A percentile compares a stretch with the other conserved stretches of the same genome.
These are phyloP conservation scores for Blastocystis sp. DNA, from an alignment of 352 stramenopile genomes.

Conservation along the genomic window DNA sequence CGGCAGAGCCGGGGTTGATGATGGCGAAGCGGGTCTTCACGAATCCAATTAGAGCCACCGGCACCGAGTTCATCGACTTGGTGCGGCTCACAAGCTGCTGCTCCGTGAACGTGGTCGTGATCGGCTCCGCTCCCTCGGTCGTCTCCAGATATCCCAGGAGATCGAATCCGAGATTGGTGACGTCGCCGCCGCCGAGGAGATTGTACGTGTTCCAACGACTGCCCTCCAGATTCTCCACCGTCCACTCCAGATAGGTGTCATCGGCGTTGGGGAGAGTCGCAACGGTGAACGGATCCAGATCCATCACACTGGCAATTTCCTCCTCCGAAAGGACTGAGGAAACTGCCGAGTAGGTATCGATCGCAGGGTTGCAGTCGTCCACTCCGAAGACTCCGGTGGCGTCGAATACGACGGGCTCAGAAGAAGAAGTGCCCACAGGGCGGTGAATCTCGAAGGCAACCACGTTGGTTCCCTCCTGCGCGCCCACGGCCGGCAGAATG, in stretches of 20 bases:
- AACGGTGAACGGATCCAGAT: not conserved
- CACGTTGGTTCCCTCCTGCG: not conserved
- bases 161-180: not conserved
- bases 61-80: not conserved
- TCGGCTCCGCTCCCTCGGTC: not conserved
- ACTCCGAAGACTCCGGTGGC: constrained; percentile 8
- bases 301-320: not conserved
- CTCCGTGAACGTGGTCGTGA: not conserved
- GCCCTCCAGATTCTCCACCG: constrained; percentile 1
- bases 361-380: not conserved
- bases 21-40: not conserved
- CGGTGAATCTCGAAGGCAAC: constrained; percentile 22
- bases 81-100: not conserved
- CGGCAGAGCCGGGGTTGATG: not conserved
- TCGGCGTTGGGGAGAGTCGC: not conserved
- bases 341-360: not conserved
- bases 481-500: not conserved
- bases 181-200: not conserved
- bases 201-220: not conserved
- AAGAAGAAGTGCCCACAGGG: not conserved
- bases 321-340: not conserved
- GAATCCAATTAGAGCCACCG: not conserved
- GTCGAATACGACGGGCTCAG: not conserved
- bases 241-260: not conserved
- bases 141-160: not conserved